Percentiles rank a stretch among this genome's conserved stretches.
phyloP scores from a whole-genome alignment of 2,329 filamentous ascomycete genomes.

The Pestalotiopsis sp. region DNA sequence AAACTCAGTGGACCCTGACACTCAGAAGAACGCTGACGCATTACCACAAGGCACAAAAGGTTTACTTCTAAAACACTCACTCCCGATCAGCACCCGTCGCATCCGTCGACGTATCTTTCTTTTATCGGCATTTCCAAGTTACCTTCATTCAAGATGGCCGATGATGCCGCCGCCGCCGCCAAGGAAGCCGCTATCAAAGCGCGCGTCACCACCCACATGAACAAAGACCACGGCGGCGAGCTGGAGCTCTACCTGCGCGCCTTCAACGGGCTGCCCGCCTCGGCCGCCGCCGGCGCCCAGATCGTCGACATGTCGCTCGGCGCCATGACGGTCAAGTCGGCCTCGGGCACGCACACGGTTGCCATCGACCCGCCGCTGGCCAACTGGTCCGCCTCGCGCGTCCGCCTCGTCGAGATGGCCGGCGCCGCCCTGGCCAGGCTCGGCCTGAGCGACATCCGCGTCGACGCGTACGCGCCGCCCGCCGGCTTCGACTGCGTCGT shows the following conservation, averaged over 20 bases:
- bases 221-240: conserved; percentile 76
- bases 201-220: conserved; percentile 83
- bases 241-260: conserved; percentile 78
- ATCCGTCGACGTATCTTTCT: not conserved
- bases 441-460: conserved; percentile 52
- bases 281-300: conserved; percentile 57
- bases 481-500: conserved; percentile 50
- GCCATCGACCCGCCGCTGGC: conserved; percentile 71
- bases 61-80: no score
- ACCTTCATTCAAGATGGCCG: not conserved
- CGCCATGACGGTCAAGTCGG: conserved; percentile 62
- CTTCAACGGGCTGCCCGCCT: conserved; percentile 61
- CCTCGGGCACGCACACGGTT: conserved; percentile 53
- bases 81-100: not conserved
- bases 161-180: not conserved
- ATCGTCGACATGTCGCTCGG: conserved; percentile 68
- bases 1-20: no score
- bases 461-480: conserved; percentile 45
- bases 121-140: not conserved
- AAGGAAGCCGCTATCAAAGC: conserved; percentile 41
- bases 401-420: conserved; percentile 73
- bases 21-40: no score
- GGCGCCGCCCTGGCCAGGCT: conserved; percentile 59
- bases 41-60: no score
- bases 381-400: conserved; percentile 68